These are phyloP conservation scores for Arabidopsis hybrid DNA, from an alignment of 441 rosid genomes.

Conservation along the genomic window DNA sequence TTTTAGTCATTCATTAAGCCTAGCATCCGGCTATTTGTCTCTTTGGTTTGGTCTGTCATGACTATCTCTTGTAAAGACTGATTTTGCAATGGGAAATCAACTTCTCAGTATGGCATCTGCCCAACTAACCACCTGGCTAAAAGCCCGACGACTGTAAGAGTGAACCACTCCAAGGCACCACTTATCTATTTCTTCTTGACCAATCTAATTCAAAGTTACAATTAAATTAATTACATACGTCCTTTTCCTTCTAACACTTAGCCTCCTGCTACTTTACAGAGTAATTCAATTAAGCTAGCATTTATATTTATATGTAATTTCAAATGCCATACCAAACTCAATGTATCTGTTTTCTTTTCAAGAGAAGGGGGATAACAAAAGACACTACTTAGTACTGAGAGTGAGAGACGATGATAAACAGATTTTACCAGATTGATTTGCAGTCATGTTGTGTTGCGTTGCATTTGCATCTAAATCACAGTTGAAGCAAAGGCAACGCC, in stretches of 20 bases:
- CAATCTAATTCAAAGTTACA: not conserved
- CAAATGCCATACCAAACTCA: conserved; percentile 5
- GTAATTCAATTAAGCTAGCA: not conserved
- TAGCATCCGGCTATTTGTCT: too few species aligned
- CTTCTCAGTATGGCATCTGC: not conserved
- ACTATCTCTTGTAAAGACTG: too few species aligned
- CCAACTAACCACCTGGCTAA: not conserved
- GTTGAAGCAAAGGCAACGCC: conserved; percentile 95
- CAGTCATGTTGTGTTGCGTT: not conserved
- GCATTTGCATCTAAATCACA: conserved; percentile 47
- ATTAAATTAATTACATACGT: too few species aligned
- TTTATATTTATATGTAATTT: conserved; percentile 5
- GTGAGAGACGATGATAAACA: conserved; percentile 4
- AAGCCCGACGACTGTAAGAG: not conserved
- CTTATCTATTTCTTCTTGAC: not conserved
- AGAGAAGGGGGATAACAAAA: not conserved
- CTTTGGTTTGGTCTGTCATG: too few species aligned
- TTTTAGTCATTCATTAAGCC: too few species aligned
- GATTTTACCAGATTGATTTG: conserved; percentile 8
- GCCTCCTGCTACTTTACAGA: conserved; percentile 2
- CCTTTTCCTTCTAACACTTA: not conserved
- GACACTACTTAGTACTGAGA: conserved; percentile 16
- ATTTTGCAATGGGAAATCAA: too few species aligned
- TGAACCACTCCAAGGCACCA: not conserved
- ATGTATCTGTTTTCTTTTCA: not conserved